These are phyloP conservation scores for Suillus alpinus DNA, from an alignment of 768 basidiomycete species.

Conservation along the genomic window DNA sequence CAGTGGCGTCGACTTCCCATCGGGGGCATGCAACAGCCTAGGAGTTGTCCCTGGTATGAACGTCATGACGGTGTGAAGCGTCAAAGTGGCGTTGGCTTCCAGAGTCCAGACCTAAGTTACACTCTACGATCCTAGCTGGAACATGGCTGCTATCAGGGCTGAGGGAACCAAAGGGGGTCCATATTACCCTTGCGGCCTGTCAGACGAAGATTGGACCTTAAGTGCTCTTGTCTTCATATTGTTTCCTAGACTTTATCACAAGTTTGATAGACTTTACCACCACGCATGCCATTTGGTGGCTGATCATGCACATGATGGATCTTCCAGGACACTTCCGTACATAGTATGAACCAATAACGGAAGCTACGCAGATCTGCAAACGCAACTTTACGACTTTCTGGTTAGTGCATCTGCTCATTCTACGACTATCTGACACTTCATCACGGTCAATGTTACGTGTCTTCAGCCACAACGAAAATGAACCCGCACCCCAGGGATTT, in stretches of 20 bases:
- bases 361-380: background rate
- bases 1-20: background rate
- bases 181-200: background rate
- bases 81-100: background rate
- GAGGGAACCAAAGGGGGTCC: background rate
- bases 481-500: background rate
- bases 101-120: background rate
- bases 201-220: background rate
- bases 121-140: background rate
- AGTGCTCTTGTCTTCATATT: background rate
- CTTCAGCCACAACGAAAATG: background rate
- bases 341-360: background rate
- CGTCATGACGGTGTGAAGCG: background rate
- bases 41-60: background rate
- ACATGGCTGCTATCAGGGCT: background rate
- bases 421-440: background rate
- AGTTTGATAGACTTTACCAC: background rate
- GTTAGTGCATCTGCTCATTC: background rate
- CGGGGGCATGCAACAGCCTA: background rate
- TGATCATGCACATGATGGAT: background rate
- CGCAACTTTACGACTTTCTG: background rate
- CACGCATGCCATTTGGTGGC: background rate
- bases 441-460: background rate
- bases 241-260: background rate
- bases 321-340: background rate